These are phyloP conservation scores for Puccinellia tenuiflora DNA, from an alignment of 176 grass and related monocot species.

Conservation along the genomic window DNA sequence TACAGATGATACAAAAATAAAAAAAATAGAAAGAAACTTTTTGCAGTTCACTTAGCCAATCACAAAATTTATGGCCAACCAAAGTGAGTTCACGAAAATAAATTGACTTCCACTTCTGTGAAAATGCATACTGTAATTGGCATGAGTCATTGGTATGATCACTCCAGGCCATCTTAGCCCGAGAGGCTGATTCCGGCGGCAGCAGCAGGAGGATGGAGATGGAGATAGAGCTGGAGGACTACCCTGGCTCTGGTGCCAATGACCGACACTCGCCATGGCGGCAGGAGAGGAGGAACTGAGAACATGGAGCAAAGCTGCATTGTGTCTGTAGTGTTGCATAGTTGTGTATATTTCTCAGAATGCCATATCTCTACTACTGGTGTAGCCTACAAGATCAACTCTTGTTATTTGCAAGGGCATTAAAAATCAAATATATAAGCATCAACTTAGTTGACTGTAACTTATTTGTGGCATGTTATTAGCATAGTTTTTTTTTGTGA, in stretches of 20 bases:
- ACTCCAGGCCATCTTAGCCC: background rate
- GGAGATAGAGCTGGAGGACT: constrained; percentile 40
- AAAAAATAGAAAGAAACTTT: too few species aligned
- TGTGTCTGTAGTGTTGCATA: background rate
- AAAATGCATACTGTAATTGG: background rate
- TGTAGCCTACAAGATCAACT: background rate
- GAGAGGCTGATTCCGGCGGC: background rate
- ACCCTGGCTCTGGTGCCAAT: constrained; percentile 67
- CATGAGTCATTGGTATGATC: background rate
- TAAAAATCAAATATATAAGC: background rate
- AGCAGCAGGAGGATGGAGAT: background rate
- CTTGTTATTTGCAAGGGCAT: background rate
- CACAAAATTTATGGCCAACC: too few species aligned
- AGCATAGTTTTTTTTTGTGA: background rate
- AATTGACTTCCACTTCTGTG: too few species aligned
- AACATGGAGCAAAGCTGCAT: background rate
- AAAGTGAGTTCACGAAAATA: too few species aligned
- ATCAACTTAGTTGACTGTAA: background rate
- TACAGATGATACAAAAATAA: too few species aligned
- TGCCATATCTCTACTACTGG: background rate
- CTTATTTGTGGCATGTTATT: background rate
- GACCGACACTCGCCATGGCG: constrained; percentile 57
- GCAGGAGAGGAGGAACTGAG: constrained; percentile 29
- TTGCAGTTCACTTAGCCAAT: too few species aligned
- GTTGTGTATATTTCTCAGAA: background rate